Evolutionary conservation across 2,329 filamentous ascomycete species (phyloP).

Genomic region (Trichoderma atrobrunneum): DNA sequence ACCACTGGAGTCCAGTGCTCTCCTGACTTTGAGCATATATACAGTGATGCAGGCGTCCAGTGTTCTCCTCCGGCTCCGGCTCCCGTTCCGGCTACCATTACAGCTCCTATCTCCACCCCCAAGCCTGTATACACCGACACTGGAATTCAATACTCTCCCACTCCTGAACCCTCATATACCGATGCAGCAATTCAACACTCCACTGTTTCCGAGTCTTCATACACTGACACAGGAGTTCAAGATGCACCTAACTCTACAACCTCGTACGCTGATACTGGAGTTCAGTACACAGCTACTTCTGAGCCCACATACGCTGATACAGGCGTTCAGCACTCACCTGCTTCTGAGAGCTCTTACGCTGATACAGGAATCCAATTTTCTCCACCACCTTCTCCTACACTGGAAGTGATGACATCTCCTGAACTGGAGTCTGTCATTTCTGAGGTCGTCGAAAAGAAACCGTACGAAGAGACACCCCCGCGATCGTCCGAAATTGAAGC

Average conservation of each 20-base stretch:
- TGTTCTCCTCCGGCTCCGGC: neutral
- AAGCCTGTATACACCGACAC: conserved; percentile 2
- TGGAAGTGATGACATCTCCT: conserved; percentile 39
- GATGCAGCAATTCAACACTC: conserved; percentile 12
- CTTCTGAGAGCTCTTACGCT: conserved; percentile 48
- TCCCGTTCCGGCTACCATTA: neutral
- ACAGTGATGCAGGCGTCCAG: conserved; percentile 1
- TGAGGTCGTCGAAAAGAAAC: conserved; percentile 35
- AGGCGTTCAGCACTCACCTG: conserved; percentile 75
- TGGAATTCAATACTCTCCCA: neutral
- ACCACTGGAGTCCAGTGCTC: neutral
- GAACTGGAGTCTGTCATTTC: conserved; percentile 41
- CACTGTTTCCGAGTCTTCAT: conserved; percentile 45
- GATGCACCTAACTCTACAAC: conserved; percentile 44
- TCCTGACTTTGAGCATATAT: neutral
- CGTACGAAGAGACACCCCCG: conserved; percentile 43
- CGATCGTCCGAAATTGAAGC: conserved; percentile 61
- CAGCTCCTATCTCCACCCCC: conserved; percentile 30
- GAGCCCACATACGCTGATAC: conserved; percentile 65
- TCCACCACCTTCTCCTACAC: conserved; percentile 70
- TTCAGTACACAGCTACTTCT: conserved; percentile 79
- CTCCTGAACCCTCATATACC: conserved; percentile 30
- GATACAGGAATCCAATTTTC: conserved; percentile 82
- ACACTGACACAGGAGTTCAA: conserved; percentile 75
- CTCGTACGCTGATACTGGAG: conserved; percentile 70